Evolutionary conservation across 495 filamentous ascomycete species (phyloP), one percentile per base, ranked within the genome.

Genomic region (Daldinia loculata): DNA sequence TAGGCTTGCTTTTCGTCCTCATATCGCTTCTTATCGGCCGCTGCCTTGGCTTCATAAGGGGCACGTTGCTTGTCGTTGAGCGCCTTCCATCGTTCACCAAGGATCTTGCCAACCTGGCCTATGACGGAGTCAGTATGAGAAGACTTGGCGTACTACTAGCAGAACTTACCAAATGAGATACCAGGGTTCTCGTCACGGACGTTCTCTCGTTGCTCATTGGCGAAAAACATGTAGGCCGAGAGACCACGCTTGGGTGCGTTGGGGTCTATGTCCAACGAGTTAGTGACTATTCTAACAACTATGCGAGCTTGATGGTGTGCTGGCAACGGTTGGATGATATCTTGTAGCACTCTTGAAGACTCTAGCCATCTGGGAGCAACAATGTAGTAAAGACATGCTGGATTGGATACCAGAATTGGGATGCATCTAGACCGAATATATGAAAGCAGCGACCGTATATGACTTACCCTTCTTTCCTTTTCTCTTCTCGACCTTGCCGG

Each of bases 171-270:
- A 82, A 99, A 99, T 63, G 89, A 89, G 84, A 99, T 97, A 64
- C 95, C 95, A 5, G 96, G 95, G 87, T 99, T 98, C 82, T 99
- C 95, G 78, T 96, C 92, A 77, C 95, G 92, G 74, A 99, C 95
- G 80, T 95, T 97, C 74, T 98, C 95, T 74, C 95, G 94, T 81
- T 97, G 92, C 80, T 98, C 96, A 76, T 98, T 98, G 87, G 95
- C 95, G 80, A 99, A 99, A 89, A 98, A 99, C 95, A 99, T 99
- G 89, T 99, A 99, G 57, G 96, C 95, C 22, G 95, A 99, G 55
- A 99, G 92, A 83, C 94, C 96, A 83, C 95, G 92, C 92, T 98
- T 99, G 78, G 95, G 95, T 53, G 94, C 94, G 80, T 98, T 98
- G 83, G 95, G 95, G 81, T 99, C 95, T 98, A 70, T 2, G 14